These are phyloP conservation scores for Paramyrothecium sp. DNA, from an alignment of 2,329 filamentous ascomycete species.

Conservation along the genomic window DNA sequence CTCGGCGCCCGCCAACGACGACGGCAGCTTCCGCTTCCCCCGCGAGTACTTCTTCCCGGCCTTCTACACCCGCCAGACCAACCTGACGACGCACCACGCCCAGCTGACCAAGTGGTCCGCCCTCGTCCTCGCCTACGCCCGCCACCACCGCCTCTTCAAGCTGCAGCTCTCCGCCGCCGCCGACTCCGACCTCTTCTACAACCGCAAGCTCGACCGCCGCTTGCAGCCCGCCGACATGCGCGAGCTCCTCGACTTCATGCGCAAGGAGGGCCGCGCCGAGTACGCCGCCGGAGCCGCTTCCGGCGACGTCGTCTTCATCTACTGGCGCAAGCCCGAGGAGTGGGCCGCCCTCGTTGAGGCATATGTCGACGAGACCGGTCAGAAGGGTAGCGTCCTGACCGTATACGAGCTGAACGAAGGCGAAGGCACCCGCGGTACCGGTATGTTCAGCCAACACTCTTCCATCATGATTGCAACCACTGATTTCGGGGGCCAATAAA, in stretches of 20 bases:
- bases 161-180: slow-evolving; percentile 63
- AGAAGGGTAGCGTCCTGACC: slow-evolving; percentile 86
- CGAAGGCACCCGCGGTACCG: slow-evolving; percentile 71
- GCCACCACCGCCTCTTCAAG: slow-evolving; percentile 72
- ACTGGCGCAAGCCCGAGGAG: slow-evolving; percentile 85
- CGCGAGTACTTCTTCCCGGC: slow-evolving; percentile 74
- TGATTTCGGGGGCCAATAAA: slow-evolving; percentile 7
- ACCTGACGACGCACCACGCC: slow-evolving; percentile 68
- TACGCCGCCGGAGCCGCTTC: slow-evolving; percentile 47
- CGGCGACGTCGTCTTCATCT: slow-evolving; percentile 65
- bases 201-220: slow-evolving; percentile 51
- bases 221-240: slow-evolving; percentile 50
- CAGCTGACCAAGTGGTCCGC: slow-evolving; percentile 85
- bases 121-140: slow-evolving; percentile 81
- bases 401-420: slow-evolving; percentile 89
- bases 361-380: slow-evolving; percentile 85
- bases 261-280: slow-evolving; percentile 61
- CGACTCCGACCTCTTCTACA: slow-evolving; percentile 55
- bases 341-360: slow-evolving; percentile 78
- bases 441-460: slow-evolving; percentile 37
- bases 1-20: slow-evolving; percentile 6
- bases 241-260: slow-evolving; percentile 60
- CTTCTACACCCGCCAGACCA: slow-evolving; percentile 82
- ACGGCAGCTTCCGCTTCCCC: slow-evolving; percentile 51
- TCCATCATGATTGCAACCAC: neutral